These are phyloP conservation scores for Porcisia deanei DNA, from an alignment of 208 protist species.

Conservation along the genomic window DNA sequence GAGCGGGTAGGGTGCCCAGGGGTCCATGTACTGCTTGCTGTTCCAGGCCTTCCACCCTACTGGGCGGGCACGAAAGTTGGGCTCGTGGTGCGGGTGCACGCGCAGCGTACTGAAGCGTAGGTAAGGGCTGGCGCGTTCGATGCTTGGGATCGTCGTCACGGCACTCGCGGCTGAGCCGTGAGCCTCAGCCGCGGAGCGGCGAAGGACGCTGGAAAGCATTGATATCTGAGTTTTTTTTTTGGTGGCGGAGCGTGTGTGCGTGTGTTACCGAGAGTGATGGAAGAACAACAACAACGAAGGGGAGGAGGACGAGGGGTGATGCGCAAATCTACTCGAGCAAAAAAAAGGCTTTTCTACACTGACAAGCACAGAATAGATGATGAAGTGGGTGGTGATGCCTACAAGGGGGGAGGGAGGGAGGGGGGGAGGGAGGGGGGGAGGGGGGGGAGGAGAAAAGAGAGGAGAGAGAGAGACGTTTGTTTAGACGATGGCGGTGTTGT, in stretches of 20 bases:
- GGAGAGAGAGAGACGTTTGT: not conserved
- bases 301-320: not conserved
- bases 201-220: slow-evolving; percentile 77
- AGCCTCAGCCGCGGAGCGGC: slow-evolving; percentile 45
- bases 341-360: too few relatives aligned
- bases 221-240: not conserved
- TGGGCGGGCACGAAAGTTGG: slow-evolving; percentile 76
- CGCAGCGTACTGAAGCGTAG: slow-evolving; percentile 81
- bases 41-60: slow-evolving; percentile 81
- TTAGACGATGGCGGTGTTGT: not conserved
- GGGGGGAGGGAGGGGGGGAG: too few relatives aligned
- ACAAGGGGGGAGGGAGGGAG: too few relatives aligned
- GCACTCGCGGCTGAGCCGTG: slow-evolving; percentile 23
- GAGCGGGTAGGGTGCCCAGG: slow-evolving; percentile 65
- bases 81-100: slow-evolving; percentile 69
- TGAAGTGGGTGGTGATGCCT: too few relatives aligned
- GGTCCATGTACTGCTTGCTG: slow-evolving; percentile 67
- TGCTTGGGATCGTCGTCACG: slow-evolving; percentile 58
- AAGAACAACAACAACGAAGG: not conserved
- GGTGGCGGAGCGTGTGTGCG: too few relatives aligned
- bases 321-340: too few relatives aligned
- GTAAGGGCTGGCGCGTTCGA: slow-evolving; percentile 71
- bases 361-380: too few relatives aligned
- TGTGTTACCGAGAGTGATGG: not conserved
- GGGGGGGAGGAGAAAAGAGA: not conserved